Percentiles rank a stretch among this genome's conserved stretches.
phyloP scores from a whole-genome alignment of 495 filamentous ascomycete genomes.

The Lasiosphaeria miniovina region DNA sequence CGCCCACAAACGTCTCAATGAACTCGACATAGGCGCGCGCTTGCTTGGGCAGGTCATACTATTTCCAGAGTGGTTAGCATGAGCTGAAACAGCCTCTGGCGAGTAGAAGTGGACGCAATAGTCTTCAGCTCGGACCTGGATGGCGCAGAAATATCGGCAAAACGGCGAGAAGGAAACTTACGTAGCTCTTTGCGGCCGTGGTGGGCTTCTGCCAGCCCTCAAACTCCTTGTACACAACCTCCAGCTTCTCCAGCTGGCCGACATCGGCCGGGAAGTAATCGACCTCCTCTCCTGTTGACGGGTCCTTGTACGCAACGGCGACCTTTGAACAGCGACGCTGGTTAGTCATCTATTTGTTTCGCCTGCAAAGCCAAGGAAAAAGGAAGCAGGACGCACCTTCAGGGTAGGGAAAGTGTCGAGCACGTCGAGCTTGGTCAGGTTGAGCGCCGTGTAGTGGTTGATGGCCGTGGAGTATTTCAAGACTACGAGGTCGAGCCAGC shows the following conservation, averaged over 20 bases:
- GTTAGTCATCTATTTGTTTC: constrained; percentile 28
- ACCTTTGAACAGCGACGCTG: neutral
- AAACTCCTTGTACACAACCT: constrained; percentile 69
- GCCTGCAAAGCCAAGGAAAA: neutral
- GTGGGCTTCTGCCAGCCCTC: constrained; percentile 76
- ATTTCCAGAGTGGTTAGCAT: constrained; percentile 30
- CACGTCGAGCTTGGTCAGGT: constrained; percentile 83
- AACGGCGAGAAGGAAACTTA: constrained; percentile 4
- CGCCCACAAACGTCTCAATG: constrained; percentile 66
- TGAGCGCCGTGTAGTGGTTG: constrained; percentile 73
- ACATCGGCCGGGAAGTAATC: constrained; percentile 40
- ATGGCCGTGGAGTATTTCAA: constrained; percentile 68
- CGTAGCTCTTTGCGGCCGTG: constrained; percentile 36
- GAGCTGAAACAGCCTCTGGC: neutral
- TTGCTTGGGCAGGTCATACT: constrained; percentile 68
- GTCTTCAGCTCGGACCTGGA: neutral
- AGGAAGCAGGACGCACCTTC: constrained; percentile 43
- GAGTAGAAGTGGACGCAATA: too few relatives aligned
- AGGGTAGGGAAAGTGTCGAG: constrained; percentile 80
- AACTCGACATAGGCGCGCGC: constrained; percentile 74
- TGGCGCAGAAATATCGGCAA: too few relatives aligned
- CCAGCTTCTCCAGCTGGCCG: constrained; percentile 35
- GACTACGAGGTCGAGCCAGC: constrained; percentile 90
- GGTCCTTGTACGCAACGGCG: constrained; percentile 66
- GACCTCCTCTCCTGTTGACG: constrained; percentile 34